Evolutionary conservation across 805 yeast genomes (phyloP).

Genomic region (Ogataea paraovalis): DNA sequence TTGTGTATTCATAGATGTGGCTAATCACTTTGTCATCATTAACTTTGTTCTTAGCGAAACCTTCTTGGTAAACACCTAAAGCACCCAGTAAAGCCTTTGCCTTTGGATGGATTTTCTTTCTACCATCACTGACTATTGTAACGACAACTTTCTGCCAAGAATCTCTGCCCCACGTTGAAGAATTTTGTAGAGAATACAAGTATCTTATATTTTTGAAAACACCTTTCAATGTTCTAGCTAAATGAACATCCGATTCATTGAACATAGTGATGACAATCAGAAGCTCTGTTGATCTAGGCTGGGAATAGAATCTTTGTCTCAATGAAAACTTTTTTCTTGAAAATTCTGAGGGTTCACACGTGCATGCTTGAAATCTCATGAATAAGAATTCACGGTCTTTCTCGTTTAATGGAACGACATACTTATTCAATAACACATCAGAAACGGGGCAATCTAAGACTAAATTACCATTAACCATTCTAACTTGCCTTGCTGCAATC

Average conservation of each 20-base stretch:
- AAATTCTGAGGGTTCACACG: slow-evolving; percentile 83
- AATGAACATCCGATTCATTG: slow-evolving; percentile 78
- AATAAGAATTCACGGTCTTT: slow-evolving; percentile 63
- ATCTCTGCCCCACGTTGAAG: slow-evolving; percentile 88
- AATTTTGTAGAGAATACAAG: slow-evolving; percentile 57
- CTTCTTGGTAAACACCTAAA: slow-evolving; percentile 90
- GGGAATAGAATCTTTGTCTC: slow-evolving; percentile 73
- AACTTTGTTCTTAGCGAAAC: slow-evolving; percentile 88
- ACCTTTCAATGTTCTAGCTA: slow-evolving; percentile 86
- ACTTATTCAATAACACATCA: slow-evolving; percentile 54
- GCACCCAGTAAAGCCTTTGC: slow-evolving; percentile 79
- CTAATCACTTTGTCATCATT: slow-evolving; percentile 77
- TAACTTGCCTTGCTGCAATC: slow-evolving; percentile 38
- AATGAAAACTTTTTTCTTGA: slow-evolving; percentile 61
- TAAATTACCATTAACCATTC: slow-evolving; percentile 69
- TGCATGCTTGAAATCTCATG: slow-evolving; percentile 92
- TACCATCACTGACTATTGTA: slow-evolving; percentile 86
- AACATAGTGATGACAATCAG: slow-evolving; percentile 85
- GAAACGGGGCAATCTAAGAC: slow-evolving; percentile 88
- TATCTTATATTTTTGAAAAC: slow-evolving; percentile 83
- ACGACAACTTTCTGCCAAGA: slow-evolving; percentile 95
- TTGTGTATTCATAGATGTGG: slow-evolving; percentile 90
- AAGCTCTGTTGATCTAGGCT: slow-evolving; percentile 80
- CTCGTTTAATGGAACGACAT: slow-evolving; percentile 40
- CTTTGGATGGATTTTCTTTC: slow-evolving; percentile 75